Conservation (phyloP, 495 filamentous ascomycete species). For the Chlorociboria aeruginascens region DNA sequence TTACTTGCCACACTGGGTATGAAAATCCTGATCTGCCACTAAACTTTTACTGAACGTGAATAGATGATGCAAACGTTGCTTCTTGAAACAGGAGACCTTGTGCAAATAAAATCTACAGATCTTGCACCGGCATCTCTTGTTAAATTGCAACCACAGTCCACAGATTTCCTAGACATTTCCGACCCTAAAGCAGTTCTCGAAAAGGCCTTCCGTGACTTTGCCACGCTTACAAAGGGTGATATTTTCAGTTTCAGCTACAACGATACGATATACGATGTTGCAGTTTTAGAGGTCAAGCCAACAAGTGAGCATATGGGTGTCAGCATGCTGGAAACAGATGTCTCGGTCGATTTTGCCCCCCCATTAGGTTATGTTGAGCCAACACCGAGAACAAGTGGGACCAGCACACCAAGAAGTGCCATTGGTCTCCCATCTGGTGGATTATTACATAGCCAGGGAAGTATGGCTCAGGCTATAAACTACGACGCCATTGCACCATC, state of each 20-base stretch:
- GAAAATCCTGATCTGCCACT: slow-evolving; percentile 18
- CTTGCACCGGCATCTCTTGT: slow-evolving; percentile 81
- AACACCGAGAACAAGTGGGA: slow-evolving; percentile 48
- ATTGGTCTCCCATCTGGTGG: slow-evolving; percentile 56
- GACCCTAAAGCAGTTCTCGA: slow-evolving; percentile 98
- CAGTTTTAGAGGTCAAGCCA: slow-evolving; percentile 86
- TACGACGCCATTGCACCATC: slow-evolving; percentile 88
- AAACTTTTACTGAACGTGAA: slow-evolving; percentile 4
- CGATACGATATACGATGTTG: slow-evolving; percentile 82
- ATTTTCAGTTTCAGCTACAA: slow-evolving; percentile 94
- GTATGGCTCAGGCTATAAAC: slow-evolving; percentile 95
- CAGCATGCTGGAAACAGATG: slow-evolving; percentile 89
- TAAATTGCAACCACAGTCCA: slow-evolving; percentile 88
- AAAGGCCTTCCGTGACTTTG: slow-evolving; percentile 89
- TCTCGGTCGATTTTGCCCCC: slow-evolving; percentile 88
- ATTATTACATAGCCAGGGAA: slow-evolving; percentile 67
- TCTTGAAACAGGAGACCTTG: slow-evolving; percentile 82
- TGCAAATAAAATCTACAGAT: slow-evolving; percentile 89
- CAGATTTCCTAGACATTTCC: slow-evolving; percentile 86
- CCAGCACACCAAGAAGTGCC: slow-evolving; percentile 45
- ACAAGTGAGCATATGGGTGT: slow-evolving; percentile 63
- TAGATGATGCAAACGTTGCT: slow-evolving; percentile 89
- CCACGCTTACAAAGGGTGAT: slow-evolving; percentile 82
- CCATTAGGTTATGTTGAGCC: slow-evolving; percentile 91
- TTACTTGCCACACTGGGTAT: slow-evolving; percentile 90